A percentile compares a stretch with the other conserved stretches of the same genome.
phyloP scores from a whole-genome alignment of 1,284 basidiomycete species.

The Sparassis latifolia region DNA sequence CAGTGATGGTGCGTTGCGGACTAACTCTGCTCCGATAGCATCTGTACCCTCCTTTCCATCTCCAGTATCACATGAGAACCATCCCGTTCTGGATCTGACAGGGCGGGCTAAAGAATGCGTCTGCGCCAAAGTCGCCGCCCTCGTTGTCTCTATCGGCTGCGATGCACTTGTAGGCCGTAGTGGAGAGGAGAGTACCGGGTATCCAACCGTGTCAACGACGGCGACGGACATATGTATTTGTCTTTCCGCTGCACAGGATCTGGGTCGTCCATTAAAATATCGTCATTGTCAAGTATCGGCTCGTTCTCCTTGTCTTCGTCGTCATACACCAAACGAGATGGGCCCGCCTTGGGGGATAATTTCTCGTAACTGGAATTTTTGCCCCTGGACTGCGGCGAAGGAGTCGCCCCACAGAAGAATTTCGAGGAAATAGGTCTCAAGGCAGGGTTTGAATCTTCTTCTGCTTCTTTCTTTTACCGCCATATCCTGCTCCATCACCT shows the following conservation, averaged over 20 bases:
- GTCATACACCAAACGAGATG: slow-evolving; percentile 30
- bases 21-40: slow-evolving; percentile 22
- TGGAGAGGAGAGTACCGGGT: slow-evolving; percentile 62
- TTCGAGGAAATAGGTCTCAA: slow-evolving; percentile 15
- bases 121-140: slow-evolving; percentile 46
- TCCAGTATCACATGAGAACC: slow-evolving; percentile 2
- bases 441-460: slow-evolving; percentile 11
- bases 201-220: slow-evolving; percentile 42
- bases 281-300: slow-evolving; percentile 30
- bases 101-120: slow-evolving; percentile 58
- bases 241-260: slow-evolving; percentile 62
- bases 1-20: slow-evolving; percentile 27
- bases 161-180: slow-evolving; percentile 21
- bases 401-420: slow-evolving; percentile 20
- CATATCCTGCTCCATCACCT: slow-evolving; percentile 61
- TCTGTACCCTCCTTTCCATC: background rate
- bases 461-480: slow-evolving; percentile 41
- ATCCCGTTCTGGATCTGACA: slow-evolving; percentile 5
- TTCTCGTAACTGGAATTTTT: background rate
- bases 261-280: slow-evolving; percentile 28
- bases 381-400: slow-evolving; percentile 7
- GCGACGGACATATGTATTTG: slow-evolving; percentile 66
- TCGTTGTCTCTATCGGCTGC: slow-evolving; percentile 7
- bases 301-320: slow-evolving; percentile 38
- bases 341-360: slow-evolving; percentile 22